Base-by-base conservation (phyloP, 768 basidiomycete genomes). In the Cantharellus cinnabarinus region DNA sequence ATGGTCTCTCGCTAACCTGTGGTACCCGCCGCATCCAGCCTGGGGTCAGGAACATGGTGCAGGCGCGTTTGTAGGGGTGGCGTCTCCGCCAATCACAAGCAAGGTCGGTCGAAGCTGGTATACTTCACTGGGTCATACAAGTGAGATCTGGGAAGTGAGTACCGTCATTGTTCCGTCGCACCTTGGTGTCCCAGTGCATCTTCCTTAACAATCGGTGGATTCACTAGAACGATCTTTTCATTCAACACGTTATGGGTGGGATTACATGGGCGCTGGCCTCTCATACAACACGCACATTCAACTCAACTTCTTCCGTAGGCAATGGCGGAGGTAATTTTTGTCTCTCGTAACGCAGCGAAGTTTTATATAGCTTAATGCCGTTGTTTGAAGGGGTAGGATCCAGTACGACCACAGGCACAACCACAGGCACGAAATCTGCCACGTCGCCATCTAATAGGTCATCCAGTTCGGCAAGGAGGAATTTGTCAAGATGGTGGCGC, bases 21-120 rank as follows among this genome's bases (percentile, higher is more conserved):
- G 20, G 1, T 29, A 1, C 20, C 20, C n/a, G 41, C 15, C 35
- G 42, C 5, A 48, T 42, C 14, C 62, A 87, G 87, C 89, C 29
- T 91, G 87, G 88, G 89, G 77, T 67, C 87, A 89, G 68, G 80
- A 83, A 63, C 76, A 73, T 2, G 84, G 84, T 15, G 79, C 81
- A 38, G 85, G 85, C 0, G 77, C 79, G 2, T 72, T 77, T 62
- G 67, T 37, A 68, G 73, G 20, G 67, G 74, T 35, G 65, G 66
- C 44, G 0, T 64, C 65, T 50, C 75, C 80, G 2, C 44, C 44
- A 10, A 29, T 48, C 44, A 48, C 44, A 29, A 29, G 44, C 44
- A 29, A 29, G 20, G 29, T 48, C 29, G 89, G 87, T 29, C 76
- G 88, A 42, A 87, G 85, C 64, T 90, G 85, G 71, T 90, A 87